Base-by-base conservation (phyloP, 352 stramenopile species). In the Blastocystis sp. region DNA sequence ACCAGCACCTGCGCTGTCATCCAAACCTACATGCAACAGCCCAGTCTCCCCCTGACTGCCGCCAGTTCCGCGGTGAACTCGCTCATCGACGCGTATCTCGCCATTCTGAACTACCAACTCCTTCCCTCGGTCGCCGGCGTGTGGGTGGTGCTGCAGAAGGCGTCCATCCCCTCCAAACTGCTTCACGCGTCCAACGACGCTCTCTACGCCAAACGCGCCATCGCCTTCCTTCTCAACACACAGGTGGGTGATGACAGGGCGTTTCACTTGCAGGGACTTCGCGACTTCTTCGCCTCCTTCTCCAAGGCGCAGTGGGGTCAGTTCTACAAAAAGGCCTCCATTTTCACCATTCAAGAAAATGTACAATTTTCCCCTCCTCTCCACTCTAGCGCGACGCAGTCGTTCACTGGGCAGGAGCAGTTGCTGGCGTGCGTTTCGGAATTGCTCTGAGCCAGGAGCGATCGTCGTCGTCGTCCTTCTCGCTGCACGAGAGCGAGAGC, bases 301-400 rank as follows among this genome's bases (percentile, higher is more conserved):
- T 59, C 74, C 10, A 9, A 19, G 16, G 24, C 10, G 2, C 26
- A 85, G n/a, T 67, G 50, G 31, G 16, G 31, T 2, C 26, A 69
- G 33, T 67, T 66, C 50, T 85, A 85, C 60, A 59, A n/a, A 39
- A 26, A 50, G 29, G 19, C 41, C 10, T 50, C 74, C 41, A 85
- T 85, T 69, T n/a, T 85, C 29, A 35, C 45, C 50, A 85, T 85
- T 85, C 50, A 50, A 69, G 74, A 85, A n/a, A 85, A 85, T 24
- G 74, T 85, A 55, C 21, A 3, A 29, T 21, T 85, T 66, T 69
- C n/a, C 13, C 0, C 26, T 9, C 13, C 4, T 26, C 10, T 81
- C 10, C 10, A 26, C 6, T 21, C 12, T 85, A 85, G 74, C 65
- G n/a, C n/a, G 70, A 69, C 12, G 74, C 67, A 50, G 74, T 85